Conservation (phyloP, 179 eudicot genomes). For the Drosera spatulata region DNA sequence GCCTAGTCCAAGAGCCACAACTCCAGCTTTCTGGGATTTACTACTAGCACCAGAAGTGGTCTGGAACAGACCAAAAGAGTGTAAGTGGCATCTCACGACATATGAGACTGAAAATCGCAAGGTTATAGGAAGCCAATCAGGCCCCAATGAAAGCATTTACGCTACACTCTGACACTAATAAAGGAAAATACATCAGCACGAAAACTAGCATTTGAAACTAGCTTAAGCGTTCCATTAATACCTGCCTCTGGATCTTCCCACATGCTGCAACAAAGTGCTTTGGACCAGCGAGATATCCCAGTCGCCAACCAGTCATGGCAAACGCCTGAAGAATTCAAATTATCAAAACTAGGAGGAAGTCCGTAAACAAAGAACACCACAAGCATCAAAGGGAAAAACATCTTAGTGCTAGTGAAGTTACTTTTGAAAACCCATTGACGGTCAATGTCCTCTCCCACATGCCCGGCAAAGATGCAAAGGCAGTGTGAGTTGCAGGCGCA, state of each 20-base stretch:
- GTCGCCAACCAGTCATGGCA: constrained; percentile 99
- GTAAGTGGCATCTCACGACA: no score
- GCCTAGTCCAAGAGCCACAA: constrained; percentile 85
- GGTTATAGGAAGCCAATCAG: no score
- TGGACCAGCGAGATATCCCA: constrained; percentile 90
- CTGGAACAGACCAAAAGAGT: constrained; percentile 21
- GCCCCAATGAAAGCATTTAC: no score
- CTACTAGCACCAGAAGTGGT: constrained; percentile 88
- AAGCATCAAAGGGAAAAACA: neutral
- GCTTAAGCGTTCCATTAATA: constrained; percentile 8
- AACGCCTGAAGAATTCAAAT: constrained; percentile 39
- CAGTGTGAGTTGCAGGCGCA: constrained; percentile 83
- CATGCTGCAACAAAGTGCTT: constrained; percentile 82
- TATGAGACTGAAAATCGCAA: no score
- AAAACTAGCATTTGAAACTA: neutral
- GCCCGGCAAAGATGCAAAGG: constrained; percentile 95
- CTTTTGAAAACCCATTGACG: constrained; percentile 92
- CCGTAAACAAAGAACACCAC: neutral
- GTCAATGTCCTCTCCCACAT: constrained; percentile 96
- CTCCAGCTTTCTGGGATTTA: constrained; percentile 75
- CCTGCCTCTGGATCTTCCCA: constrained; percentile 93
- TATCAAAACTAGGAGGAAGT: neutral
- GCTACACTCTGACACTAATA: no score
- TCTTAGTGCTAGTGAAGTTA: constrained; percentile 10
- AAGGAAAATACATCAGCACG: no score